Conservation (phyloP, 2,329 filamentous ascomycete genomes). For the Pyricularia grisea region DNA sequence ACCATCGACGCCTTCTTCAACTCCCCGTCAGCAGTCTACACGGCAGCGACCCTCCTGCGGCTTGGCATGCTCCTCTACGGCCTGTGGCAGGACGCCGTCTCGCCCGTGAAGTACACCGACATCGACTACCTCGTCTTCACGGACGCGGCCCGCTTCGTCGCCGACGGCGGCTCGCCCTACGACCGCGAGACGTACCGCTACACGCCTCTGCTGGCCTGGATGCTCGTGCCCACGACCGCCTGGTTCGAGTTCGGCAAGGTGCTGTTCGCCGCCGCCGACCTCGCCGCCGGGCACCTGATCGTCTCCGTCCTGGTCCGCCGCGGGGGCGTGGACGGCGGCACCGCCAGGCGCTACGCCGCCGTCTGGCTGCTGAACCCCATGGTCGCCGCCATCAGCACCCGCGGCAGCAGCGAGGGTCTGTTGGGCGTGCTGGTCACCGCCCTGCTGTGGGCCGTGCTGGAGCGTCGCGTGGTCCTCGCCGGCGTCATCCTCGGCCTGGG, state of each 20-base stretch:
- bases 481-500: constrained; percentile 69
- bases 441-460: constrained; percentile 72
- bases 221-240: constrained; percentile 68
- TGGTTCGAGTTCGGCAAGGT: constrained; percentile 83
- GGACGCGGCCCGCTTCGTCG: constrained; percentile 75
- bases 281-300: constrained; percentile 76
- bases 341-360: constrained; percentile 66
- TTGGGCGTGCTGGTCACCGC: constrained; percentile 77
- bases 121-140: constrained; percentile 99
- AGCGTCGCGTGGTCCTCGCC: constrained; percentile 51
- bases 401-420: constrained; percentile 87
- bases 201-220: constrained; percentile 86
- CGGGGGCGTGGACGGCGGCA: constrained; percentile 32
- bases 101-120: constrained; percentile 93
- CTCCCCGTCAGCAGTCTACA: constrained; percentile 40
- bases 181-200: constrained; percentile 91
- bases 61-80: constrained; percentile 73
- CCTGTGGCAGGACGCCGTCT: constrained; percentile 84
- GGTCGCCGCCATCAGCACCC: constrained; percentile 93
- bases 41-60: constrained; percentile 55
- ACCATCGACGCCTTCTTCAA: constrained; percentile 22
- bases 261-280: constrained; percentile 74
- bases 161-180: constrained; percentile 64
- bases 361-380: constrained; percentile 97
- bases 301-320: constrained; percentile 25